These are phyloP conservation scores for Gnomoniopsis sp. DNA, from an alignment of 2,329 filamentous ascomycete genomes.

Conservation along the genomic window DNA sequence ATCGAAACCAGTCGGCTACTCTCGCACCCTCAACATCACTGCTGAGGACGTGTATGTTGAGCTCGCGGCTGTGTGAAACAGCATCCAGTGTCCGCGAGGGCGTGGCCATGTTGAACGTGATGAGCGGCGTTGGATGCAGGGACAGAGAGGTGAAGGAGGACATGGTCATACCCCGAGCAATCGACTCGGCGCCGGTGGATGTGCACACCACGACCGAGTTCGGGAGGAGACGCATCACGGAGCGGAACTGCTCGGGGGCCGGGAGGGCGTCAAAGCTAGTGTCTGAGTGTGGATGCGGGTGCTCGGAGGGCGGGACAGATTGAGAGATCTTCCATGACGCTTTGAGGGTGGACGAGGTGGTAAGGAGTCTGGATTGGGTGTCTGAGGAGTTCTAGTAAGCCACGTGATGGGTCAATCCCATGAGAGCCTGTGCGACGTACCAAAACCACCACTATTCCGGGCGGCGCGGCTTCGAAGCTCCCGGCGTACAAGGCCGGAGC, in stretches of 20 bases:
- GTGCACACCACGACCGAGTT: slow-evolving; percentile 57
- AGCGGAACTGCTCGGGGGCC: slow-evolving; percentile 46
- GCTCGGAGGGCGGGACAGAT: slow-evolving; percentile 31
- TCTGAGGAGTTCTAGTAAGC: neutral
- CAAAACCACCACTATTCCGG: neutral
- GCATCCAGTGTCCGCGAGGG: slow-evolving; percentile 55
- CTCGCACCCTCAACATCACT: slow-evolving; percentile 44
- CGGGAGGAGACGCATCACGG: slow-evolving; percentile 51
- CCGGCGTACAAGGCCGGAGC: slow-evolving; percentile 5
- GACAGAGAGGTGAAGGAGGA: slow-evolving; percentile 57
- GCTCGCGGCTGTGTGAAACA: slow-evolving; percentile 38
- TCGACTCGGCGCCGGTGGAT: slow-evolving; percentile 25
- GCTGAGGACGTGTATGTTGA: slow-evolving; percentile 54
- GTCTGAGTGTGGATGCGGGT: slow-evolving; percentile 26
- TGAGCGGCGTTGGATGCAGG: slow-evolving; percentile 46
- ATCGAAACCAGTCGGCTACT: slow-evolving; percentile 50
- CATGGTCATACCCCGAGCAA: slow-evolving; percentile 52
- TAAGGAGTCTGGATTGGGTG: neutral
- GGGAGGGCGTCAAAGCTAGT: slow-evolving; percentile 16
- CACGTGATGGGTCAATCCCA: neutral
- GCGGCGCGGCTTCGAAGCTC: neutral
- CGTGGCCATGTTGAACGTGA: slow-evolving; percentile 56
- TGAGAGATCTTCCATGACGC: slow-evolving; percentile 29
- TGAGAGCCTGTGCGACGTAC: neutral
- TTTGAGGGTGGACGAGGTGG: neutral